Percentiles rank a stretch among this genome's conserved stretches.
phyloP scores from a whole-genome alignment of 73 alveolate genomes.

The Paramecium sonneborni region DNA sequence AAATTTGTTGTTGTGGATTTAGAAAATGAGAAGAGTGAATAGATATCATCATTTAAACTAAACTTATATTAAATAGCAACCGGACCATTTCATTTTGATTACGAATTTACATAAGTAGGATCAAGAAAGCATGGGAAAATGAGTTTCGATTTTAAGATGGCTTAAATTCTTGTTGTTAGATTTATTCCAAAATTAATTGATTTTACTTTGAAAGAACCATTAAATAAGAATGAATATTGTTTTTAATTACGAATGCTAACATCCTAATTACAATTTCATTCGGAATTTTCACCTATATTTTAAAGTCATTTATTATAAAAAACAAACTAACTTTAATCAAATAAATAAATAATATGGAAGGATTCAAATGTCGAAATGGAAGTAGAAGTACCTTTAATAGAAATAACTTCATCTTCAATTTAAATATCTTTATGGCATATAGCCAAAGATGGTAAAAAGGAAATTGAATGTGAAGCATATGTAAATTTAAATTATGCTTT shows the following conservation, averaged over 20 bases:
- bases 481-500: slow-evolving; percentile 3
- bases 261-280: neutral
- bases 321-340: neutral
- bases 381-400: slow-evolving; percentile 51
- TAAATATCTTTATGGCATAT: slow-evolving; percentile 25
- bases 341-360: neutral
- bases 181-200: neutral
- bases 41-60: neutral
- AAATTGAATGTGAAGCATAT: slow-evolving; percentile 12
- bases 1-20: neutral
- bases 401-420: neutral
- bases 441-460: neutral
- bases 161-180: neutral
- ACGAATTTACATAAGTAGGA: neutral
- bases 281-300: neutral
- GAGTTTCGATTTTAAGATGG: slow-evolving; percentile 53
- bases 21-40: neutral
- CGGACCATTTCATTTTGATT: slow-evolving; percentile 42
- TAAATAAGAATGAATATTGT: neutral
- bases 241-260: neutral
- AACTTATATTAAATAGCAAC: slow-evolving; percentile 5
- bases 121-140: neutral
- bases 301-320: neutral
- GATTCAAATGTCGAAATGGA: neutral
- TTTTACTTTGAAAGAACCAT: neutral